These are phyloP conservation scores for Colletotrichum cordylinicola DNA, from an alignment of 2,329 filamentous ascomycete genomes.

Conservation along the genomic window DNA sequence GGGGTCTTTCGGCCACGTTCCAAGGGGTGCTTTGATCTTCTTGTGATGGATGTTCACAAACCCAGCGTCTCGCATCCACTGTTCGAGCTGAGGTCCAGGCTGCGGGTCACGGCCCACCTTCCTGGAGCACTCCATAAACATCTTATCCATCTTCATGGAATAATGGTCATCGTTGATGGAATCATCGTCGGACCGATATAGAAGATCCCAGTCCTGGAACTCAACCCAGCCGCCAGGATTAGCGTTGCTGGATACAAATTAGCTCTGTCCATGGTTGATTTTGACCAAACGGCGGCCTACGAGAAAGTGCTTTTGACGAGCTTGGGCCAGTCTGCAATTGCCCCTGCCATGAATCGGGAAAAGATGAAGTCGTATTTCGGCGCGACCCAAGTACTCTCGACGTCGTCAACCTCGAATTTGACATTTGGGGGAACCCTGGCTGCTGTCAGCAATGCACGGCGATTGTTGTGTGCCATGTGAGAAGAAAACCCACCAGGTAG, in stretches of 20 bases:
- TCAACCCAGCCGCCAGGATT: constrained; percentile 38
- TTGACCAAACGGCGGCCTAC: neutral
- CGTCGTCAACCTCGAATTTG: constrained; percentile 70
- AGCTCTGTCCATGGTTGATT: too few relatives aligned
- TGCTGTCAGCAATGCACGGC: neutral
- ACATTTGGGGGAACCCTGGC: constrained; percentile 64
- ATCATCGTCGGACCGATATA: constrained; percentile 26
- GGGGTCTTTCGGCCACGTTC: constrained; percentile 40
- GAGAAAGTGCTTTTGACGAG: neutral
- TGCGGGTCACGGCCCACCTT: constrained; percentile 32
- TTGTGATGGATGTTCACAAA: constrained; percentile 38
- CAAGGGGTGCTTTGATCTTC: constrained; percentile 36
- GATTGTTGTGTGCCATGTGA: neutral
- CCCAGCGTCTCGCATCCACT: constrained; percentile 41
- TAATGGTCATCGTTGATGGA: constrained; percentile 13
- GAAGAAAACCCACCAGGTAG: neutral
- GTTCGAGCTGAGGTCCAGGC: constrained; percentile 29
- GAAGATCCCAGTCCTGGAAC: constrained; percentile 26
- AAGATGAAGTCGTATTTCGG: constrained; percentile 38
- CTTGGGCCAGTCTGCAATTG: neutral
- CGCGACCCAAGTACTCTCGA: constrained; percentile 53
- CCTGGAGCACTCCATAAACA: constrained; percentile 25
- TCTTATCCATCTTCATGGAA: constrained; percentile 17
- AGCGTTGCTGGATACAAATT: constrained; percentile 28
- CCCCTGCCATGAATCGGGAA: neutral